Evolutionary conservation across 805 yeast genomes (phyloP), one percentile per base, ranked within the genome.

Genomic region (Nakazawaea siamensis): DNA sequence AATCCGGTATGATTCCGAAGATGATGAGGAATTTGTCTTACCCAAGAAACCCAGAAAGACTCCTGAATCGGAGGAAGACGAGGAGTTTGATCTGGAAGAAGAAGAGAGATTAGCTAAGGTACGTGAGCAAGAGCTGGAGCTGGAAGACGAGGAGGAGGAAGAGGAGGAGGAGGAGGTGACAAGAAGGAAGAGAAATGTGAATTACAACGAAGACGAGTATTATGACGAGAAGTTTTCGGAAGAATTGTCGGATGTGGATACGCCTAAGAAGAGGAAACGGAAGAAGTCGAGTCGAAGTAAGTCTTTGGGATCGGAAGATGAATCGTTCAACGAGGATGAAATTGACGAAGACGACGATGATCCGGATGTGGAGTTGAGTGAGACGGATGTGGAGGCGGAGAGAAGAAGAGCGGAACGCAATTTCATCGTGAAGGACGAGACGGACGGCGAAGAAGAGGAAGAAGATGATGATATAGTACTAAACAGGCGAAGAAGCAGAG

Each of bases 151-250:
- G n/a, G 29, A 15, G 18, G 19, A 15, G 8, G 19, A 27, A 15
- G 37, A 31, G 21, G 41, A 39, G 8, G 34, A 39, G 12, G 41
- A 35, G 7, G 37, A 35, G 15, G 32, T 10, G 4, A 12, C 33
- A 12, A 35, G 43, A 14, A 26, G 39, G 62, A 50, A 45, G 53
- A 24, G 38, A 63, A 50, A 45, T 52, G 51, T 57, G 18, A 57
- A 55, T 35, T 57, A 57, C 31, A 57, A 57, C 32, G 62, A 57
- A 38, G 62, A 57, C 35, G 48, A 43, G 13, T 41, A 42, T 2
- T 38, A 51, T 12, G 48, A 46, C 15, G 51, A 41, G 5, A 29
- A 55, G 18, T 27, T 36, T 7, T 18, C 33, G 2, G 51, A 49
- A 17, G 55, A 46, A 18, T 52, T 45, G 21, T 32, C 13, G 13